A percentile compares a stretch with the other conserved stretches of the same genome.
These are phyloP conservation scores for Butyriboletus loyo DNA, from an alignment of 768 basidiomycete species.

Conservation along the genomic window DNA sequence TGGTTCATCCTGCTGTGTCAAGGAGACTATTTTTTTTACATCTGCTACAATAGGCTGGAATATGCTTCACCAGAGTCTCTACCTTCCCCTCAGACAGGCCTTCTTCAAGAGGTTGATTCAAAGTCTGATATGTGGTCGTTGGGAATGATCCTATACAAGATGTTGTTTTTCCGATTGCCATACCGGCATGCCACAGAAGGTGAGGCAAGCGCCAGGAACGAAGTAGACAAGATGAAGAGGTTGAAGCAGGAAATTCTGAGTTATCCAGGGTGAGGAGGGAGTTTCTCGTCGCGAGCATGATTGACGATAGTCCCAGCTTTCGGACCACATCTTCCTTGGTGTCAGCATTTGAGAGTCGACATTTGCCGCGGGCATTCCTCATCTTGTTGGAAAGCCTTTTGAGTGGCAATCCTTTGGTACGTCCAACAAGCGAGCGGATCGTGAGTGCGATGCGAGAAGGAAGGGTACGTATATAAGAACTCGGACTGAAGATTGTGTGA, in stretches of 20 bases:
- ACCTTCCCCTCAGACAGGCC: constrained; percentile 60
- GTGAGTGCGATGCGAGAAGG: constrained; percentile 65
- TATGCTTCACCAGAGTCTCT: constrained; percentile 89
- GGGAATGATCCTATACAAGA: constrained; percentile 93
- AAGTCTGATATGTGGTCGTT: constrained; percentile 97
- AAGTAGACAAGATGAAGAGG: constrained; percentile 60
- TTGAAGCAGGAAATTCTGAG: constrained; percentile 69
- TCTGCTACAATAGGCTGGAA: constrained; percentile 54
- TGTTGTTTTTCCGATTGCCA: constrained; percentile 87
- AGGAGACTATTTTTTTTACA: background rate
- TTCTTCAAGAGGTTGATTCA: constrained; percentile 70
- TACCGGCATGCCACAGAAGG: constrained; percentile 70
- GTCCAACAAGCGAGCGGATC: constrained; percentile 75
- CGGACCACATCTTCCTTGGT: constrained; percentile 48
- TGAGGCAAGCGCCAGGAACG: constrained; percentile 48
- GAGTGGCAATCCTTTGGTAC: constrained; percentile 52
- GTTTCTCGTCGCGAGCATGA: background rate
- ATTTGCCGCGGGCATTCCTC: constrained; percentile 67
- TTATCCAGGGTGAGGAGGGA: constrained; percentile 64
- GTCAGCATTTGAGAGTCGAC: constrained; percentile 63
- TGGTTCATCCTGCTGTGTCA: constrained; percentile 10
- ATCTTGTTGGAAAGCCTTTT: constrained; percentile 72
- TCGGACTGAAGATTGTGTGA: background rate
- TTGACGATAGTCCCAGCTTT: constrained; percentile 40
- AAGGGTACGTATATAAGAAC: constrained; percentile 48